A percentile compares a stretch with the other conserved stretches of the same genome.
phyloP scores from a whole-genome alignment of 306 rosid species.

The Senna siamea region DNA sequence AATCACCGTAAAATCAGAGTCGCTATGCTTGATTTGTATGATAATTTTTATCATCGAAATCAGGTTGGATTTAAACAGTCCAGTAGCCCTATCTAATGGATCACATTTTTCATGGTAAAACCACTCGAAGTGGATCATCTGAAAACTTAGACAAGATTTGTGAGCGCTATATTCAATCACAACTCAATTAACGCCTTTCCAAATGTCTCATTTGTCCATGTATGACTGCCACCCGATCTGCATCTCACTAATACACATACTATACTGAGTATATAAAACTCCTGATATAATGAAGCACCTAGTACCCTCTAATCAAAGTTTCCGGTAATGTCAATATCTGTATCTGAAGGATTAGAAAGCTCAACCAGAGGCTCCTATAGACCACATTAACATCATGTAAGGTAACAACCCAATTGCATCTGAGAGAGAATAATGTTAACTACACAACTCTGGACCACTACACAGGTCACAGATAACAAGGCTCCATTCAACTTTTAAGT shows the following conservation, averaged over 20 bases:
- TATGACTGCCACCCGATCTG: constrained; percentile 48
- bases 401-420: constrained; percentile 31
- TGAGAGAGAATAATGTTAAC: constrained; percentile 1
- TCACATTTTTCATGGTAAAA: constrained; percentile 30
- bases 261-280: constrained; percentile 34
- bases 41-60: constrained; percentile 7
- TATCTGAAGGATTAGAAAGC: constrained; percentile 81
- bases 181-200: constrained; percentile 32
- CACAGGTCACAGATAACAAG: background rate
- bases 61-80: constrained; percentile 27
- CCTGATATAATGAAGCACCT: constrained; percentile 38
- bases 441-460: constrained; percentile 14
- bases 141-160: constrained; percentile 46
- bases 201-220: constrained; percentile 31
- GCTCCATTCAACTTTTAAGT: constrained; percentile 32
- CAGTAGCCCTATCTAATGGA: constrained; percentile 27
- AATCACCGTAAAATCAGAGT: constrained; percentile 31
- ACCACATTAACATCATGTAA: constrained; percentile 36
- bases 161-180: constrained; percentile 28
- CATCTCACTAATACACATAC: constrained; percentile 44
- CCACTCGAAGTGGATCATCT: constrained; percentile 37
- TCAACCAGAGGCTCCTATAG: constrained; percentile 79
- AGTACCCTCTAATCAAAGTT: constrained; percentile 83
- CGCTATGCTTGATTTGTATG: constrained; percentile 19
- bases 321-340: constrained; percentile 78